Conservation (phyloP, 1,284 basidiomycete species). For the Trichosporon ovoides region DNA sequence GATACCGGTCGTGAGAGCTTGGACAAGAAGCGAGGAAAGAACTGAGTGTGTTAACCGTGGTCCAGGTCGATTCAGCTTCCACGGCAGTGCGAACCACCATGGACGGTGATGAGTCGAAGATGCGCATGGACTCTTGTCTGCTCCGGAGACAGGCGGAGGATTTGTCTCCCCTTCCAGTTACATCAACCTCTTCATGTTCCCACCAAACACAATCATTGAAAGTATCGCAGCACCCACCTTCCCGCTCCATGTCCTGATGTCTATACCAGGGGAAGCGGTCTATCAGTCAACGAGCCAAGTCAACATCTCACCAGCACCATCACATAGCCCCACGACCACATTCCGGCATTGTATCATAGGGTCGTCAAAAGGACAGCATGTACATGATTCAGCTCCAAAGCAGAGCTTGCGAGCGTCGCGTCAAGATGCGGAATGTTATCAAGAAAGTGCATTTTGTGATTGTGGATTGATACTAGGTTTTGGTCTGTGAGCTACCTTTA, state of each 20-base stretch:
- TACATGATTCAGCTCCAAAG: not conserved
- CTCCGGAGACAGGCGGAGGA: too few relatives aligned
- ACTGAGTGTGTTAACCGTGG: not conserved
- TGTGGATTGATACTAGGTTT: too few relatives aligned
- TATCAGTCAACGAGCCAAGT: too few relatives aligned
- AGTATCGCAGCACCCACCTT: too few relatives aligned
- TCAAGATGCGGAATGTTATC: too few relatives aligned
- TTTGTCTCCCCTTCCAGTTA: too few relatives aligned
- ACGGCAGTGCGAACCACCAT: not conserved
- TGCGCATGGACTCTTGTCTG: too few relatives aligned
- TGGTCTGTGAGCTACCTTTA: not conserved
- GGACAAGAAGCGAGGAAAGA: not conserved
- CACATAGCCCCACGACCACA: not conserved
- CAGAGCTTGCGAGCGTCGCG: not conserved
- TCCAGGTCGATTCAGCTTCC: not conserved
- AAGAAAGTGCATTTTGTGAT: not conserved
- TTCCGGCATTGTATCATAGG: not conserved
- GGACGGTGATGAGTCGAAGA: not conserved
- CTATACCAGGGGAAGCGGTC: too few relatives aligned
- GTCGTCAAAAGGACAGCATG: not conserved
- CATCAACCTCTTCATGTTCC: too few relatives aligned
- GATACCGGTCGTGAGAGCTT: constrained; percentile 4
- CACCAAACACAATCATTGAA: too few relatives aligned
- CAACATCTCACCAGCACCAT: not conserved
- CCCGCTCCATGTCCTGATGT: too few relatives aligned